Percentiles rank a stretch among this genome's conserved stretches.
phyloP scores from a whole-genome alignment of 345 rosid species.

The Geranium brycei region DNA sequence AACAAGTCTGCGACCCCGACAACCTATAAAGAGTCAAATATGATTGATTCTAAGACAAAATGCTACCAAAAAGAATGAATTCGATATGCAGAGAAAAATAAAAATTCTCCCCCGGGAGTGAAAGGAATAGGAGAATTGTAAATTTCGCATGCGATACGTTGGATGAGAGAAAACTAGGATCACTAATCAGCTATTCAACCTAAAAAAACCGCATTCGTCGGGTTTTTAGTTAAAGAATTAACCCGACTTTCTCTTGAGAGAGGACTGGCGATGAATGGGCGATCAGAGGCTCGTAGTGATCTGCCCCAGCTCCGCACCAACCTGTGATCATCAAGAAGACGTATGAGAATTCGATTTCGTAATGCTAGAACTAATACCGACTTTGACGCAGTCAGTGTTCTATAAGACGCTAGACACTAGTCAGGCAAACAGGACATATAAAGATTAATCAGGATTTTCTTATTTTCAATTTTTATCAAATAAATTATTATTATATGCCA shows the following conservation, averaged over 20 bases:
- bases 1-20: background rate
- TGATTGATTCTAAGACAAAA: background rate
- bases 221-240: slow-evolving; percentile 37
- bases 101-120: background rate
- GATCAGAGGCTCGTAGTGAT: slow-evolving; percentile 88
- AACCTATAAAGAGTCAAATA: background rate
- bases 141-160: slow-evolving; percentile 9
- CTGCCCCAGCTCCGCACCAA: slow-evolving; percentile 98
- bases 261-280: slow-evolving; percentile 56
- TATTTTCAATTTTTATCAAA: too few relatives aligned
- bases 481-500: too few relatives aligned
- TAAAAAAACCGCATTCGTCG: slow-evolving; percentile 23
- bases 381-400: too few relatives aligned
- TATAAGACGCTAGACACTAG: too few relatives aligned
- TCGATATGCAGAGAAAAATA: background rate
- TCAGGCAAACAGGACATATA: too few relatives aligned
- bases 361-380: too few relatives aligned
- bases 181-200: slow-evolving; percentile 15
- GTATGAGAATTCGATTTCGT: too few relatives aligned
- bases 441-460: too few relatives aligned
- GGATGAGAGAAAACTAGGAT: slow-evolving; percentile 9
- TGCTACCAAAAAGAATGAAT: background rate
- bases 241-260: slow-evolving; percentile 79
- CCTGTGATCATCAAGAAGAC: slow-evolving; percentile 24
- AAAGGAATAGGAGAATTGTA: slow-evolving; percentile 13